These are phyloP conservation scores for Psilocybe azurescens DNA, from an alignment of 768 basidiomycete genomes.

Conservation along the genomic window DNA sequence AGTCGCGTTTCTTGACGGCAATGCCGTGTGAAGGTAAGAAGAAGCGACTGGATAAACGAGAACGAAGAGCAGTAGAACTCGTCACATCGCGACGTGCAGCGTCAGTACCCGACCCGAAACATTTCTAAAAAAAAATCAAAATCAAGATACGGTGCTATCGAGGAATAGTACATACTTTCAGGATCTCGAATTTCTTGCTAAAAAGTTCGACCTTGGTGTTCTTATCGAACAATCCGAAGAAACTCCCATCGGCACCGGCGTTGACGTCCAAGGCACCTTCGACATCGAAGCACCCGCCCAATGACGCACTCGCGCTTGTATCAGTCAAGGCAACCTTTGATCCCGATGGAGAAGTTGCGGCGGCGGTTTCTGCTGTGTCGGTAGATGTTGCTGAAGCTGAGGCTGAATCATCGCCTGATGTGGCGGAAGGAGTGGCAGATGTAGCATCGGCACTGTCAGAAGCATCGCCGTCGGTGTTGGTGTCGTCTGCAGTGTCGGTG, in stretches of 20 bases:
- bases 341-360: neutral
- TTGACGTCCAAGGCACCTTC: constrained; percentile 39
- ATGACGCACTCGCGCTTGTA: constrained; percentile 4
- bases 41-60: neutral
- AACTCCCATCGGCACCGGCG: constrained; percentile 42
- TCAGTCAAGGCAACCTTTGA: neutral
- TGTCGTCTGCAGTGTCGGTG: neutral
- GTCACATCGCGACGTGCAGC: constrained; percentile 10
- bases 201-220: constrained; percentile 38
- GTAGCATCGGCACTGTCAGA: neutral
- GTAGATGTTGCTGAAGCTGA: neutral
- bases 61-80: neutral
- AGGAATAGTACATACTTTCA: constrained; percentile 35
- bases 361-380: neutral
- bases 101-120: constrained; percentile 12
- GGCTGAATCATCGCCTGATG: neutral
- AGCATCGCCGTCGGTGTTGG: neutral
- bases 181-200: constrained; percentile 39
- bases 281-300: constrained; percentile 41
- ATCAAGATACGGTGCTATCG: neutral
- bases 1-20: neutral
- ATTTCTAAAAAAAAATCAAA: constrained; percentile 6
- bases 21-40: neutral
- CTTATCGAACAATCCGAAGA: constrained; percentile 45
- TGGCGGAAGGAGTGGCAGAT: neutral